A percentile compares a stretch with the other conserved stretches of the same genome.
phyloP scores from a whole-genome alignment of 2,329 filamentous ascomycete genomes.

The Botrytis squamosa region DNA sequence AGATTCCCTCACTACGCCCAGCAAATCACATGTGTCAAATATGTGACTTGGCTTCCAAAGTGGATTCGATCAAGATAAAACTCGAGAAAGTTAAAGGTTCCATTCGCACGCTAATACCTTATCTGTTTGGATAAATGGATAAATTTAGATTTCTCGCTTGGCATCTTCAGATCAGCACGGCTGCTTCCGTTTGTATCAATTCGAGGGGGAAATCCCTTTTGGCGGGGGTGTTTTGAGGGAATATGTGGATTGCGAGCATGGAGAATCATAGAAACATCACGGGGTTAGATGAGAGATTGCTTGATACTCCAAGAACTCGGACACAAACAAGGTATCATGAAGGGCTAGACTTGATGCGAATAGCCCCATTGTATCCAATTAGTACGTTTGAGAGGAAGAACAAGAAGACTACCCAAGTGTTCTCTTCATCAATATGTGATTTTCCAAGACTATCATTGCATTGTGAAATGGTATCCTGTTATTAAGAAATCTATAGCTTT shows the following conservation, averaged over 20 bases:
- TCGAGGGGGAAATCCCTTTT: background rate
- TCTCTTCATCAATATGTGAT: background rate
- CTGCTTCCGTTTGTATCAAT: background rate
- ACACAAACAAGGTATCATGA: background rate
- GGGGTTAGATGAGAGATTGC: background rate
- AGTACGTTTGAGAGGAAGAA: background rate
- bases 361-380: background rate
- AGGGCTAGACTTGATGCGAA: conserved; percentile 3
- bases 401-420: background rate
- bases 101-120: background rate
- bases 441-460: background rate
- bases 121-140: conserved; percentile 9
- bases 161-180: conserved; percentile 2
- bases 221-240: background rate
- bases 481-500: conserved; percentile 13
- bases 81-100: background rate
- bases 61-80: background rate
- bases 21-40: background rate
- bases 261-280: background rate
- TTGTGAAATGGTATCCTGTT: conserved; percentile 17
- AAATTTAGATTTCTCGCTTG: conserved; percentile 3
- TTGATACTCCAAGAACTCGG: background rate
- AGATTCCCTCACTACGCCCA: background rate
- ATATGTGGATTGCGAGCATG: background rate
- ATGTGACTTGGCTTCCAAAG: background rate